Conservation (phyloP, 192 early-diverging fungal species). For the Linnemannia zychae region DNA sequence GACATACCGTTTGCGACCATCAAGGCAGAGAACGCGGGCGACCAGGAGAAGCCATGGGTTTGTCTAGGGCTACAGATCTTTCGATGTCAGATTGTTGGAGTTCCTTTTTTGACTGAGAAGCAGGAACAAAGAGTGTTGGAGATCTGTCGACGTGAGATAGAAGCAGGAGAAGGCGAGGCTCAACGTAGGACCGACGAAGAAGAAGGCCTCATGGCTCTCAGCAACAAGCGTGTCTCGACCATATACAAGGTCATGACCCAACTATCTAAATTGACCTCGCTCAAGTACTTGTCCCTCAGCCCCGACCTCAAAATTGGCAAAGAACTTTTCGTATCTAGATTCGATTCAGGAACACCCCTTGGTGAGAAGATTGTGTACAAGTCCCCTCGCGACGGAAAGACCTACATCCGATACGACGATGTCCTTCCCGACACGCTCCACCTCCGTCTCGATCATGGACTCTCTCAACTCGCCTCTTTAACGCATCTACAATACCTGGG, state of each 20-base stretch:
- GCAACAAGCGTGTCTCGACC: not conserved
- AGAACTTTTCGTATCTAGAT: not conserved
- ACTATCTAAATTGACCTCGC: not conserved
- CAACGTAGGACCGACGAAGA: not conserved
- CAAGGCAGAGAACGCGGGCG: not conserved
- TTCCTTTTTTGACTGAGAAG: not conserved
- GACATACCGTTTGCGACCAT: not conserved
- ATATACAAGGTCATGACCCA: not conserved
- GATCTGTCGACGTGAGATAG: not conserved
- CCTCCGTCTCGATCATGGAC: not conserved
- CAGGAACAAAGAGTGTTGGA: not conserved
- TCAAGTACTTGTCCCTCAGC: not conserved
- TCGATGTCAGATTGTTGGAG: not conserved
- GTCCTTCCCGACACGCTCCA: not conserved
- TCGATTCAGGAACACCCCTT: too few species aligned
- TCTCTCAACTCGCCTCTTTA: not conserved
- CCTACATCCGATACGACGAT: not conserved
- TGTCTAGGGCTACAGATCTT: not conserved
- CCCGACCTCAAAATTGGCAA: too few species aligned
- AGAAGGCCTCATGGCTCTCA: not conserved
- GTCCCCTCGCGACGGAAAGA: not conserved
- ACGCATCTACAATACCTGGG: not conserved
- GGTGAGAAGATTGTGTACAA: not conserved
- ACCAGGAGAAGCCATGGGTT: not conserved
- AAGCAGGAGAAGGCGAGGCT: too few species aligned